Conservation (phyloP, 192 early-diverging fungal genomes). For the Allomyces arbusculus region DNA sequence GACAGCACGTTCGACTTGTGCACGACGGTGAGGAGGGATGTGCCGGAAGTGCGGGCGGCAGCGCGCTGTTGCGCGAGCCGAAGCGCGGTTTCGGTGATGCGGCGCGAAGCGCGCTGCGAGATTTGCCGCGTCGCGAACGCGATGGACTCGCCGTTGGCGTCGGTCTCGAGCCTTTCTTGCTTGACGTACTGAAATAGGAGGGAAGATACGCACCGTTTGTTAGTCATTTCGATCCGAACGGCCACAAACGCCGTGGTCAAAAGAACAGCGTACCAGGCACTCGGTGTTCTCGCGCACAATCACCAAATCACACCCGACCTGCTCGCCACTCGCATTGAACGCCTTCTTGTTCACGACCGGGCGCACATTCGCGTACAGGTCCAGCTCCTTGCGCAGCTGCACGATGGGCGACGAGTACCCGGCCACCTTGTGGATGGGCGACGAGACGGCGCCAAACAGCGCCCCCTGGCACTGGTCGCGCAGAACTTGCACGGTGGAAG, state of each 20-base stretch:
- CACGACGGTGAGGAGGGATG: constrained; percentile 67
- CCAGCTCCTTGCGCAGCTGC: constrained; percentile 78
- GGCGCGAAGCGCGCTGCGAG: constrained; percentile 64
- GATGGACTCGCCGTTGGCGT: constrained; percentile 36
- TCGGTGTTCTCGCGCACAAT: constrained; percentile 97
- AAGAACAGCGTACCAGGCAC: constrained; percentile 51
- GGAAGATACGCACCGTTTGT: not conserved
- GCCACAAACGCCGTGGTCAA: not conserved
- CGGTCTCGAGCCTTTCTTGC: constrained; percentile 43
- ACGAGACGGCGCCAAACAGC: constrained; percentile 90
- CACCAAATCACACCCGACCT: constrained; percentile 77
- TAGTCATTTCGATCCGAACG: not conserved
- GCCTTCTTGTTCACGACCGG: constrained; percentile 58
- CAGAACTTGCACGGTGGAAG: constrained; percentile 59
- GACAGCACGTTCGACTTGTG: constrained; percentile 96
- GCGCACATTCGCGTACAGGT: constrained; percentile 92
- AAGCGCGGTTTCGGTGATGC: constrained; percentile 80
- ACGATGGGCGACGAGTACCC: constrained; percentile 98
- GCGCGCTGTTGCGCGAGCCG: constrained; percentile 72
- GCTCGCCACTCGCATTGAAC: constrained; percentile 16
- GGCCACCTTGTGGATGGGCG: constrained; percentile 91
- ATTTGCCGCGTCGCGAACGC: constrained; percentile 68
- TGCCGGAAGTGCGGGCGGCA: constrained; percentile 38
- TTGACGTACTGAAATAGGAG: constrained; percentile 52
- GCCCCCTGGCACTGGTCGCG: constrained; percentile 75